A percentile compares a stretch with the other conserved stretches of the same genome.
These are phyloP conservation scores for Colletotrichum neosansevieriae DNA, from an alignment of 2,329 filamentous ascomycete species.

Conservation along the genomic window DNA sequence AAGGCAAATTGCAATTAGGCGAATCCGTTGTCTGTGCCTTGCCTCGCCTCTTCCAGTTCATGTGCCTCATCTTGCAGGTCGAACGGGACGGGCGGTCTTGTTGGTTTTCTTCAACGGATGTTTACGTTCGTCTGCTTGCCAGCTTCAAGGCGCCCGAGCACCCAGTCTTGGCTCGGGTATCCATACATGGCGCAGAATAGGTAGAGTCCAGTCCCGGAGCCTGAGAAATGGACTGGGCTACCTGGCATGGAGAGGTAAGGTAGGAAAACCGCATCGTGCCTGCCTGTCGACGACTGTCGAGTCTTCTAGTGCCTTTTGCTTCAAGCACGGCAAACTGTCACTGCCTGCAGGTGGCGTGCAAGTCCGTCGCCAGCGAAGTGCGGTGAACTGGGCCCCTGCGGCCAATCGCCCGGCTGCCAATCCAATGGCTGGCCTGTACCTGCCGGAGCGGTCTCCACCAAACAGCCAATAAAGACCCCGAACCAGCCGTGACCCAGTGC, in stretches of 20 bases:
- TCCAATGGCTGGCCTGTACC: conserved; percentile 26
- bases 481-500: background rate
- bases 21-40: background rate
- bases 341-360: background rate
- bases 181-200: background rate
- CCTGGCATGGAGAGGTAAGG: background rate
- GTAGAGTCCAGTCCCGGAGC: background rate
- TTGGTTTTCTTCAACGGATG: conserved; percentile 11
- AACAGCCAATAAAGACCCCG: conserved; percentile 25
- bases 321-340: conserved; percentile 23
- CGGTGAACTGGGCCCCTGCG: conserved; percentile 21
- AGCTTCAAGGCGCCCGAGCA: background rate
- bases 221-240: background rate
- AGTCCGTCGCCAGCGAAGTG: conserved; percentile 27
- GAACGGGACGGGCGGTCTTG: background rate
- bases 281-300: too few species aligned
- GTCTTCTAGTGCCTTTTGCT: background rate
- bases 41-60: background rate
- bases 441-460: conserved; percentile 21
- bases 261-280: background rate
- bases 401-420: conserved; percentile 14
- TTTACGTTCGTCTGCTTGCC: background rate
- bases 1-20: background rate
- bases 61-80: conserved; percentile 11
- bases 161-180: background rate